Evolutionary conservation across 768 basidiomycete genomes (phyloP), one percentile per base, ranked within the genome.

Genomic region (Gyrodon lividus): DNA sequence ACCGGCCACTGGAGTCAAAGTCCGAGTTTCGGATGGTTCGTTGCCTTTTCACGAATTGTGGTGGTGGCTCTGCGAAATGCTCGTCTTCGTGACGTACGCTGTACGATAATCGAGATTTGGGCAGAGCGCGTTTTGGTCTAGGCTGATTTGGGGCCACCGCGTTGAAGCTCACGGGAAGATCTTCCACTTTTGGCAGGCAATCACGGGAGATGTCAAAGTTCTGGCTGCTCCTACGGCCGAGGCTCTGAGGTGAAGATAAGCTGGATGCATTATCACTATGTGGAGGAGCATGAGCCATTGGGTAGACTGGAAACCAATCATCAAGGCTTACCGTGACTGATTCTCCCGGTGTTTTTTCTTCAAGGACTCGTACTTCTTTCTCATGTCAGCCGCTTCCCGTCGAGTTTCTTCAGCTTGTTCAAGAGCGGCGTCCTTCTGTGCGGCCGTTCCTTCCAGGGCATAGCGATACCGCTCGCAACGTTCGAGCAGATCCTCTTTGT

Each of bases 401-500:
- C 70, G 70, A 38, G 75, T 64, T 28, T 71, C 65, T 22, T 70
- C 54, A 8, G 72, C 75, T 51, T 55, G 51, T 44, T 62, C 50
- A n/a, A 59, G 40, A 28, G 66, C 61, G 17, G 57, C 47, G 13
- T 54, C 56, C 52, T 72, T 73, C 33, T 66, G 65, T 38, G 62
- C 52, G n/a, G 55, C 60, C 46, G 74, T 72, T 1, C 62, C 70
- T 9, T 60, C 51, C 10, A 74, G 57, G 1, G 67, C 66, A 13
- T 65, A 62, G 41, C 69, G 72, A 55, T 76, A 68, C 13, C 65
- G 59, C 42, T 80, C 74, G 61, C 77, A 78, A 34, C 72, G 71
- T 19, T 65, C 59, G 60, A 77, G 67, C 8, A 85, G 69, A 1
- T 62, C 58, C 12, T 74, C 72, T 41, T 79, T 78, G 39, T 77